Conservation (phyloP, 2,329 filamentous ascomycete genomes). For the Lasiodiplodia sp. region DNA sequence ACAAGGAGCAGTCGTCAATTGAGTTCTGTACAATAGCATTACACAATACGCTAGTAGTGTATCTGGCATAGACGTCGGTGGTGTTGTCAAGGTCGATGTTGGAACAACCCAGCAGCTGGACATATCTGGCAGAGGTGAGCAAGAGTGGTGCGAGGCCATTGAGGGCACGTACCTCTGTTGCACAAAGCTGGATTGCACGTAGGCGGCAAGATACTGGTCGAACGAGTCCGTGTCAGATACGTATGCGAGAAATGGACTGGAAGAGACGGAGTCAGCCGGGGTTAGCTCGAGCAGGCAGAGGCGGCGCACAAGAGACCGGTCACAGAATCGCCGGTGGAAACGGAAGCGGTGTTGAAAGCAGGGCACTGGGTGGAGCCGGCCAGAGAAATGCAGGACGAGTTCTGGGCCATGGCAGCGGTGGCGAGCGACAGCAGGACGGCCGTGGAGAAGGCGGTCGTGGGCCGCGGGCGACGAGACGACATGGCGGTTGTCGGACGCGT, state of each 20-base stretch:
- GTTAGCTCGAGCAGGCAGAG: background rate
- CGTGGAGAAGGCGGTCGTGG: background rate
- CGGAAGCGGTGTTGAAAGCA: constrained; percentile 74
- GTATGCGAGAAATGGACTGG: constrained; percentile 82
- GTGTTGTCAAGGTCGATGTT: constrained; percentile 80
- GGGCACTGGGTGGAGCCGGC: constrained; percentile 73
- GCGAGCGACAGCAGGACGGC: constrained; percentile 17
- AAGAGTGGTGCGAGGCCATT: background rate
- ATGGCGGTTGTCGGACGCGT: constrained; percentile 13
- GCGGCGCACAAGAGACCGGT: constrained; percentile 67
- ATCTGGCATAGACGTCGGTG: constrained; percentile 86
- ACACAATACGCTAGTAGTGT: constrained; percentile 90
- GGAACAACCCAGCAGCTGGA: constrained; percentile 79
- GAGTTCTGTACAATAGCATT: constrained; percentile 95
- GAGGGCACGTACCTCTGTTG: constrained; percentile 71
- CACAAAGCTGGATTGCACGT: constrained; percentile 78
- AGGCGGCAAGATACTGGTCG: constrained; percentile 75
- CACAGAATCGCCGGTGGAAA: constrained; percentile 69
- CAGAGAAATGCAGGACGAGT: constrained; percentile 68
- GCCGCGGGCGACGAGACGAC: constrained; percentile 4
- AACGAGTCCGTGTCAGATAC: constrained; percentile 81
- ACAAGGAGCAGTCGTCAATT: constrained; percentile 70
- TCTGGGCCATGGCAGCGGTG: constrained; percentile 20
- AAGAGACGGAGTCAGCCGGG: constrained; percentile 30
- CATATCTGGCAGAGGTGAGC: constrained; percentile 68